phyloP scores from a whole-genome alignment of 169 alveolate genomes.

The Babesia divergens region DNA sequence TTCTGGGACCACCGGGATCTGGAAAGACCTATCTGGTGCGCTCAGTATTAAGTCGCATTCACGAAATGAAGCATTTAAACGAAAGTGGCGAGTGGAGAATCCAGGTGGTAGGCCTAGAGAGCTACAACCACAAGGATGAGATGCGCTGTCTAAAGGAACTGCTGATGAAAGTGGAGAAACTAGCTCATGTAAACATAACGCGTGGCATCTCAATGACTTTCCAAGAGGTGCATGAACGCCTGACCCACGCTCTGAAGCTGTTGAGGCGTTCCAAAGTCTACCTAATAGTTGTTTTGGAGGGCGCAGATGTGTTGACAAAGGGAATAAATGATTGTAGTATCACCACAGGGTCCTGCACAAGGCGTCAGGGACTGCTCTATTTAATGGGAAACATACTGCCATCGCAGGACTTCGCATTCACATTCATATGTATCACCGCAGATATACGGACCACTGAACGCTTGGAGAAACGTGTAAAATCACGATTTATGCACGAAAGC shows the following conservation, averaged over 20 bases:
- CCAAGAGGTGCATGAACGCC: conserved; percentile 48
- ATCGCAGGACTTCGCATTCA: conserved; percentile 48
- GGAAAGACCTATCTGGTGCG: conserved; percentile 61
- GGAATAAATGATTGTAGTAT: conserved; percentile 59
- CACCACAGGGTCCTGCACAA: conserved; percentile 56
- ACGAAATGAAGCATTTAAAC: conserved; percentile 21
- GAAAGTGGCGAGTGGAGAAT: conserved; percentile 5
- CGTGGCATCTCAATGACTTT: background rate
- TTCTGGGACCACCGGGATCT: conserved; percentile 46
- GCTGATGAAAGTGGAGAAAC: conserved; percentile 30
- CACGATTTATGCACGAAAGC: conserved; percentile 71
- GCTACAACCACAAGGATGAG: conserved; percentile 70
- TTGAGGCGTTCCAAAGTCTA: conserved; percentile 46
- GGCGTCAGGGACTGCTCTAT: conserved; percentile 68
- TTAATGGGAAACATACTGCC: conserved; percentile 65
- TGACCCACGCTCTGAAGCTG: conserved; percentile 47
- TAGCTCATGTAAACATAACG: conserved; percentile 16
- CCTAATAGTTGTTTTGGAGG: conserved; percentile 66
- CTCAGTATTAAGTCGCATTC: background rate
- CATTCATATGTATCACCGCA: conserved; percentile 64
- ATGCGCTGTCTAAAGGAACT: conserved; percentile 63
- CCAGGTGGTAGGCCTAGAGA: conserved; percentile 54
- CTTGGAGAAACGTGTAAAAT: conserved; percentile 74
- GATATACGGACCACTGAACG: conserved; percentile 68
- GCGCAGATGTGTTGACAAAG: conserved; percentile 67